These are phyloP conservation scores for Ceriops decandra DNA, from an alignment of 345 rosid genomes.

Conservation along the genomic window DNA sequence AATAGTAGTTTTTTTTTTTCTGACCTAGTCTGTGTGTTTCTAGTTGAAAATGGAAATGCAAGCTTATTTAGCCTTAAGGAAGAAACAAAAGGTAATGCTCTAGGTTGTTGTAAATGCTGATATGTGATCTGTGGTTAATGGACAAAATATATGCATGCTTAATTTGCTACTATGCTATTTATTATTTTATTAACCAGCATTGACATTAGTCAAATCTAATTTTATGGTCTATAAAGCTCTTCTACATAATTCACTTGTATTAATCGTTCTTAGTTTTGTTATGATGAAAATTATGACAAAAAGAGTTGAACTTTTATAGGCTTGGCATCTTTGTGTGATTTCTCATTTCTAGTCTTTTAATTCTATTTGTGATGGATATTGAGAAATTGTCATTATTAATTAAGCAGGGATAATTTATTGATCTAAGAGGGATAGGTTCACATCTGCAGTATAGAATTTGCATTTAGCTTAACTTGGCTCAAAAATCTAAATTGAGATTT, in stretches of 20 bases:
- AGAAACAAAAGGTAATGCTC: conserved; percentile 49
- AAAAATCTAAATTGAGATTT: too few relatives aligned
- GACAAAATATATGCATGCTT: neutral
- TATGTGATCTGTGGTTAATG: too few relatives aligned
- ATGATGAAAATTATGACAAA: neutral
- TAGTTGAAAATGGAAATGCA: conserved; percentile 79
- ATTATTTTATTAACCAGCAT: neutral
- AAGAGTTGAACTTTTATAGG: neutral
- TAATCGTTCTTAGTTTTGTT: neutral
- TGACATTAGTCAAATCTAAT: neutral
- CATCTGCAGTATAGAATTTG: neutral
- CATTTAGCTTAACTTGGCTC: too few relatives aligned
- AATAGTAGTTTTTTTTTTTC: conserved; percentile 16
- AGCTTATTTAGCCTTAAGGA: conserved; percentile 52
- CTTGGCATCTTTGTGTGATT: neutral
- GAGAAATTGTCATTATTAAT: too few relatives aligned
- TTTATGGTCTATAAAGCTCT: neutral
- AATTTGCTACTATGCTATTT: conserved; percentile 1
- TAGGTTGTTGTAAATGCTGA: neutral
- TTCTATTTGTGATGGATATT: too few relatives aligned
- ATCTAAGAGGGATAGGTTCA: too few relatives aligned
- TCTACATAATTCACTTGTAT: neutral
- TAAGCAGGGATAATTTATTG: too few relatives aligned
- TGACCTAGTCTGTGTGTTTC: conserved; percentile 25
- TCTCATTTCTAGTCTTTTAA: neutral